Conservation (phyloP, 1,284 basidiomycete species). For the Rugosomyces carneus region DNA sequence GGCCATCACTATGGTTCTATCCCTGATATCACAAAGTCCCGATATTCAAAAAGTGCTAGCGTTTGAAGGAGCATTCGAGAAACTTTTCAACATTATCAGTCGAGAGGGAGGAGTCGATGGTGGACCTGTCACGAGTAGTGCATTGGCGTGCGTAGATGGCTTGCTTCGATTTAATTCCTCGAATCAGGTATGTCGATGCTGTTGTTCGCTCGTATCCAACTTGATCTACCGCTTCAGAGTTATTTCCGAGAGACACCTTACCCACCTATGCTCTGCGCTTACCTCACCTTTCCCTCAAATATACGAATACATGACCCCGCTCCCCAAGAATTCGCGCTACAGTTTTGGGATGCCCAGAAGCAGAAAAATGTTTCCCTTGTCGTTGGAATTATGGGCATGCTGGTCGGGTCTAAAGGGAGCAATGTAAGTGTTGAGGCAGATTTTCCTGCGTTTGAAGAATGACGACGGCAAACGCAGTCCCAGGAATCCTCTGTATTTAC, state of each 20-base stretch:
- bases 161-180: conserved; percentile 90
- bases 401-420: conserved; percentile 67
- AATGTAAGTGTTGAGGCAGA: conserved; percentile 47
- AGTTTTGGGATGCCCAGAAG: conserved; percentile 96
- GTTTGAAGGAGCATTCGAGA: conserved; percentile 97
- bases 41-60: conserved; percentile 97
- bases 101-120: conserved; percentile 91
- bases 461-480: conserved; percentile 30
- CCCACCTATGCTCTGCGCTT: conserved; percentile 73
- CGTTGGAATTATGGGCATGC: conserved; percentile 76
- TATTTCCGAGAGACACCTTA: conserved; percentile 94
- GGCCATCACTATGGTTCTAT: conserved; percentile 78
- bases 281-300: conserved; percentile 82
- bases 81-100: conserved; percentile 84
- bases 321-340: conserved; percentile 90
- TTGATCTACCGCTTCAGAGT: conserved; percentile 50
- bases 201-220: background rate
- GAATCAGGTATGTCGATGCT: conserved; percentile 70
- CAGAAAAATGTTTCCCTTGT: conserved; percentile 72
- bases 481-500: conserved; percentile 65
- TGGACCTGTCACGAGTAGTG: conserved; percentile 83
- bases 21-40: conserved; percentile 79
- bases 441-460: background rate
- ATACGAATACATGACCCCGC: conserved; percentile 59
- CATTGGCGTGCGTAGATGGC: conserved; percentile 78